Evolutionary conservation across 805 yeast species (phyloP), one percentile per base, ranked within the genome.

Genomic region (Nakazawaea ambrosiae): DNA sequence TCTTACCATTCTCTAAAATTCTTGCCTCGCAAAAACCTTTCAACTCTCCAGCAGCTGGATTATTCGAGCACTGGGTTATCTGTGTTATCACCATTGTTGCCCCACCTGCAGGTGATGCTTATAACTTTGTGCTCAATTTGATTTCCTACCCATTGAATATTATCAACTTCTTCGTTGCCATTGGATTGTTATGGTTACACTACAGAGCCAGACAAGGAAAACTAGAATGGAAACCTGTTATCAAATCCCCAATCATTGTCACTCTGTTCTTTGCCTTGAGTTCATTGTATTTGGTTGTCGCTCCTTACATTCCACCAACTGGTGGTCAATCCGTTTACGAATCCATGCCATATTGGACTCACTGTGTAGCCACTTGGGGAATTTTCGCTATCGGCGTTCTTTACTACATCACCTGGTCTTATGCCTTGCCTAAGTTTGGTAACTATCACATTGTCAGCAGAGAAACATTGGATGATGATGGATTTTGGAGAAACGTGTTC

Each of bases 61-160:
- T 85, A 37, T 66, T 78, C 48, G 81, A 81, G 56, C 94, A 85
- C 54, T 84, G 85, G 75, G 57, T 79, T 32, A 79, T 84, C 14
- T 82, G 89, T 62, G 59, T 81, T 28, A 66, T 85, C 36, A 78
- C 87, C 34, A 75, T 86, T 43, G 52, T 83, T 32, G 92, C 90
- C 4, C 85, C 86, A 29, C 90, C 92, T 15, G 84, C 89, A 19
- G 94, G 92, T 40, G 94, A 84, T 53, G 94, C 94, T 33, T 85
- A 83, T 63, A 81, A 82, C 57, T 81, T 86, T 55, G 75, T 85
- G 47, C 56, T 82, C 57, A 84, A 86, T 59, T 67, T 86, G 63
- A 80, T 83, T 49, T 78, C 90, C 2, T 85, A 85, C 56, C 90
- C 95, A 34, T 71, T 79, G 62, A 81, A 85, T 51, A 79, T 85